A percentile compares a stretch with the other conserved stretches of the same genome.
Evolutionary conservation across 1,284 basidiomycete genomes (phyloP).

Genomic region (Schizophyllum amplum): DNA sequence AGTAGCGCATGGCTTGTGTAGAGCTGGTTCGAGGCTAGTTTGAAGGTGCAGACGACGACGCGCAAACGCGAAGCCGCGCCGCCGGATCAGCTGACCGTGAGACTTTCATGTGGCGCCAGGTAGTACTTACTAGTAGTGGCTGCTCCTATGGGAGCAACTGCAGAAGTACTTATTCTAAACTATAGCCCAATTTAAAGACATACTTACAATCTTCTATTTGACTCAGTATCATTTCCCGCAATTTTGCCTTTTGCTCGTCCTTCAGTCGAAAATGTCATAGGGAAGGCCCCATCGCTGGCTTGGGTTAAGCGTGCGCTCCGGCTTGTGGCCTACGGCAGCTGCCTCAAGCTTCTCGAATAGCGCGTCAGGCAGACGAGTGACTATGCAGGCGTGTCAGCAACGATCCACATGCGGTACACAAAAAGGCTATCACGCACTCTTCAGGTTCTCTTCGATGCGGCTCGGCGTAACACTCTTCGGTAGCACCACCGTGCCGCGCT

Average conservation of each 20-base stretch:
- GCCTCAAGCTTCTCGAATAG: slow-evolving; percentile 53
- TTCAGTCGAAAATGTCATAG: slow-evolving; percentile 53
- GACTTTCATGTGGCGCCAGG: too few relatives aligned
- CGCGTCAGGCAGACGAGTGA: slow-evolving; percentile 42
- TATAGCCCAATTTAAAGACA: too few relatives aligned
- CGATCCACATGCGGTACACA: neutral
- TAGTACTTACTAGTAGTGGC: too few relatives aligned
- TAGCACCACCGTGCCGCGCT: slow-evolving; percentile 68
- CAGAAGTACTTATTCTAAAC: too few relatives aligned
- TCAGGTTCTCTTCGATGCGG: slow-evolving; percentile 67
- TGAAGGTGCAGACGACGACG: neutral
- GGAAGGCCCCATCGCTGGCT: slow-evolving; percentile 52
- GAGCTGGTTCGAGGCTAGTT: neutral
- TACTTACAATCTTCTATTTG: too few relatives aligned
- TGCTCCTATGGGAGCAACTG: too few relatives aligned
- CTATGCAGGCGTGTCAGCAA: slow-evolving; percentile 21
- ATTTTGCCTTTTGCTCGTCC: too few relatives aligned
- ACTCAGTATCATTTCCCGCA: too few relatives aligned
- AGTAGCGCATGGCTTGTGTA: neutral
- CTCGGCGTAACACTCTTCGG: slow-evolving; percentile 74
- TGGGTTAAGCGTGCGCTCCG: slow-evolving; percentile 54
- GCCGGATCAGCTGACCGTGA: neutral
- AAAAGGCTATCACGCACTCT: slow-evolving; percentile 30
- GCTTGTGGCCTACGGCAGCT: slow-evolving; percentile 46
- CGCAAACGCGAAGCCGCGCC: neutral